A percentile compares a stretch with the other conserved stretches of the same genome.
Evolutionary conservation across 352 stramenopile species (phyloP).

Genomic region (Globisporangium middletonii): DNA sequence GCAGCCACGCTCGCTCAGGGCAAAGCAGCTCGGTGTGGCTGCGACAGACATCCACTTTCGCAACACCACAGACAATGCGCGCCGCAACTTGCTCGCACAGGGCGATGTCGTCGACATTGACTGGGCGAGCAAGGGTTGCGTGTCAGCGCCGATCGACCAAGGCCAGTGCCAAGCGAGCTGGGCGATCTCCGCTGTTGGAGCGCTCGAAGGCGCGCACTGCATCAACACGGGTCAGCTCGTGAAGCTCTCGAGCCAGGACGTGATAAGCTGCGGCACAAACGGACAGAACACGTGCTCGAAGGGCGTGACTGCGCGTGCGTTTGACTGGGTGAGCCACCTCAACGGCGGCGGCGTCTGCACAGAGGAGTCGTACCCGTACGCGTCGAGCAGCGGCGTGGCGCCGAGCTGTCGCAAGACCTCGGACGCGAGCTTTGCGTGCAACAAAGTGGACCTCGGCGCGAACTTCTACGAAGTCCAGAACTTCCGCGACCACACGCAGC

Average conservation of each 20-base stretch:
- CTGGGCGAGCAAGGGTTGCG: conserved; percentile 54
- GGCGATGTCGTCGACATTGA: conserved; percentile 24
- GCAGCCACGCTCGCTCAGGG: background rate
- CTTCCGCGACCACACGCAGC: conserved; percentile 16
- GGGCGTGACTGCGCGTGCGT: conserved; percentile 43
- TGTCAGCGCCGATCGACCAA: conserved; percentile 64
- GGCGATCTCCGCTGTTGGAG: conserved; percentile 44
- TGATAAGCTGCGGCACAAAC: conserved; percentile 53
- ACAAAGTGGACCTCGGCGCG: conserved; percentile 34
- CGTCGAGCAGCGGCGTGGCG: conserved; percentile 23
- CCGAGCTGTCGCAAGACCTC: conserved; percentile 15
- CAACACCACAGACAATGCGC: conserved; percentile 6
- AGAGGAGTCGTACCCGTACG: conserved; percentile 41
- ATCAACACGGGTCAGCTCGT: conserved; percentile 27
- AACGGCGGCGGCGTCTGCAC: conserved; percentile 39
- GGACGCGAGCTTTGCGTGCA: conserved; percentile 23
- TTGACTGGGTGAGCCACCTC: conserved; percentile 40
- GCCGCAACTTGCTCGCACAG: conserved; percentile 1
- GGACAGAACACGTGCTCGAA: conserved; percentile 36
- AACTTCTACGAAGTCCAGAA: conserved; percentile 24
- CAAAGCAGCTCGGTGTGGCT: background rate
- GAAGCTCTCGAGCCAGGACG: conserved; percentile 48
- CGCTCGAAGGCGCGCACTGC: conserved; percentile 44
- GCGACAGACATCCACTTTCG: background rate
- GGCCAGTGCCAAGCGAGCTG: conserved; percentile 42